Percentiles rank a stretch among this genome's conserved stretches.
Evolutionary conservation across 306 rosid genomes (phyloP).

Genomic region (Rosa multiflora): DNA sequence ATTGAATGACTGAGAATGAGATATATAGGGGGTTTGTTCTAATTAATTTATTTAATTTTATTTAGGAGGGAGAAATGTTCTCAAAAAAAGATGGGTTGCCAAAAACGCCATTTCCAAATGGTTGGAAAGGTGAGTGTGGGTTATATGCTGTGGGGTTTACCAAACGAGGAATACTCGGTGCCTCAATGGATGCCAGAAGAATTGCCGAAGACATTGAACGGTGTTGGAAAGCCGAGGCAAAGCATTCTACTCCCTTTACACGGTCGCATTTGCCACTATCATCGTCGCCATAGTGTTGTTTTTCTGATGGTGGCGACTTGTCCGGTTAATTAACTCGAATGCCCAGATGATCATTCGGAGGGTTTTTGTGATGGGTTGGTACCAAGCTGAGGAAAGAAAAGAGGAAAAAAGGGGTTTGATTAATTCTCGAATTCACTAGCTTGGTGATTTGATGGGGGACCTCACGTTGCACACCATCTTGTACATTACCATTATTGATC

Average conservation of each 20-base stretch:
- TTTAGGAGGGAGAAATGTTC: constrained; percentile 85
- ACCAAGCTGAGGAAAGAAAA: constrained; percentile 4
- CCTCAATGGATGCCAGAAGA: constrained; percentile 75
- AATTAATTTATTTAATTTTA: background rate
- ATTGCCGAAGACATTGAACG: constrained; percentile 77
- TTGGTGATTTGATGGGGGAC: constrained; percentile 17
- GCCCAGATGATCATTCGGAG: constrained; percentile 5
- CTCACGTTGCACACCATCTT: constrained; percentile 35
- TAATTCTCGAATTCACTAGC: constrained; percentile 6
- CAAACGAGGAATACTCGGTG: constrained; percentile 82
- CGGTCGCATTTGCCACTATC: constrained; percentile 19
- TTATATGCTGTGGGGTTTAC: constrained; percentile 95
- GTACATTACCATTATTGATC: constrained; percentile 42
- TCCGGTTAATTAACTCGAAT: background rate
- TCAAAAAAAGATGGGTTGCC: constrained; percentile 81
- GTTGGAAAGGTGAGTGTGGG: constrained; percentile 90
- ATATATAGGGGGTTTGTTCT: background rate
- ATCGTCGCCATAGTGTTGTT: background rate
- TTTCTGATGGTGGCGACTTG: background rate
- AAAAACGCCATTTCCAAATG: constrained; percentile 69
- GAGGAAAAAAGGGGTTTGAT: constrained; percentile 4
- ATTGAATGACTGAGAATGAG: background rate
- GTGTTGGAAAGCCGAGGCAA: constrained; percentile 63
- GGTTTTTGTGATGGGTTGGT: background rate
- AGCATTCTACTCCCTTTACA: constrained; percentile 36